Conservation (phyloP, 306 rosid genomes). For the Cercis canadensis region DNA sequence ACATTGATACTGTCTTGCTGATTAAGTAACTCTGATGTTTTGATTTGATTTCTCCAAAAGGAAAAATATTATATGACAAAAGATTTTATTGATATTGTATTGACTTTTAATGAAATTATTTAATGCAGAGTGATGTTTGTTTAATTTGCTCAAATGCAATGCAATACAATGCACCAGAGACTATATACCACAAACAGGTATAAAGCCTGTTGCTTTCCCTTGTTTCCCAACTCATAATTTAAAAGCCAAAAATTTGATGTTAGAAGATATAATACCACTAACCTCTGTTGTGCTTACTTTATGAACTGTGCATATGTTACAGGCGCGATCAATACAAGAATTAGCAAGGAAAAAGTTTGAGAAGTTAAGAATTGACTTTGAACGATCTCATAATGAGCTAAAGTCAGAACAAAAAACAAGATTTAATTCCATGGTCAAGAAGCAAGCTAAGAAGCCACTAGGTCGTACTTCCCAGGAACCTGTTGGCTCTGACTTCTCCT, state of each 20-base stretch:
- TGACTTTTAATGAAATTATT: constrained; percentile 46
- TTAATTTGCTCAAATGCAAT: constrained; percentile 93
- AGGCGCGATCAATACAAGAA: constrained; percentile 98
- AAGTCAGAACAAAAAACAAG: constrained; percentile 72
- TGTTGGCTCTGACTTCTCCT: constrained; percentile 86
- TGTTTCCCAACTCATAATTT: constrained; percentile 3
- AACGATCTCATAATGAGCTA: constrained; percentile 69
- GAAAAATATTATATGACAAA: constrained; percentile 20
- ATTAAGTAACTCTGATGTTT: background rate
- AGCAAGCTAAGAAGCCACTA: constrained; percentile 69
- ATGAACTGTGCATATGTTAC: constrained; percentile 39
- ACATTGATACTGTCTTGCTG: constrained; percentile 4
- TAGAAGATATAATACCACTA: background rate
- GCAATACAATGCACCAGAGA: constrained; percentile 91
- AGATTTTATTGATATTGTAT: constrained; percentile 20
- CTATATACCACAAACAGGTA: constrained; percentile 97
- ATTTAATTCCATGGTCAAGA: constrained; percentile 70
- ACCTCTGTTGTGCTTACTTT: constrained; percentile 32
- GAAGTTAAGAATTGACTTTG: constrained; percentile 66
- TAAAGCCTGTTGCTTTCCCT: background rate
- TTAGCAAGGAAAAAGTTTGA: constrained; percentile 85
- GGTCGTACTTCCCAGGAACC: constrained; percentile 78
- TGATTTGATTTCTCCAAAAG: no score
- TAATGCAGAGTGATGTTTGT: constrained; percentile 84
- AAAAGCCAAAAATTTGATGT: no score